These are phyloP conservation scores for Chenopodium album DNA, from an alignment of 148 eudicot genomes.

Conservation along the genomic window DNA sequence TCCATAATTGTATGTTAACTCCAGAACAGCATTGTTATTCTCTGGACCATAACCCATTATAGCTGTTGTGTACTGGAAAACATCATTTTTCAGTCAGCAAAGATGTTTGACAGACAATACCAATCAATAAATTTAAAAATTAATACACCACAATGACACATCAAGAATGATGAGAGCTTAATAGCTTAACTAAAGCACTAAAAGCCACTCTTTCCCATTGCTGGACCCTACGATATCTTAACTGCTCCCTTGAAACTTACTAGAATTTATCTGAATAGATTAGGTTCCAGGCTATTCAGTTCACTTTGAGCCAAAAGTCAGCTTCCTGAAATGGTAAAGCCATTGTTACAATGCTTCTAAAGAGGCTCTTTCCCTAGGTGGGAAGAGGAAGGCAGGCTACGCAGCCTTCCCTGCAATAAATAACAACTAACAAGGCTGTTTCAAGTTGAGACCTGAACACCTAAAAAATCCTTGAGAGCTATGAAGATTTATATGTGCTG, in stretches of 20 bases:
- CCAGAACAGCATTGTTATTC: constrained; percentile 55
- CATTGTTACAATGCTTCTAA: constrained; percentile 4
- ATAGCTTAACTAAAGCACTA: neutral
- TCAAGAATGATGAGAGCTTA: neutral
- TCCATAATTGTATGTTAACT: constrained; percentile 78
- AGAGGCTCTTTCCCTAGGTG: neutral
- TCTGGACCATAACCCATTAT: constrained; percentile 89
- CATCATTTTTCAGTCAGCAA: constrained; percentile 14
- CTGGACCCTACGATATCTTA: neutral
- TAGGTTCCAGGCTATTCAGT: neutral
- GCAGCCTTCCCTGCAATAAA: neutral
- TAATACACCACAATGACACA: neutral
- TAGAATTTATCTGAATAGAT: neutral
- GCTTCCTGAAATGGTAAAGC: neutral
- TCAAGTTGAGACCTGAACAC: neutral
- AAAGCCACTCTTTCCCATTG: neutral
- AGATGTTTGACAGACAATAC: neutral
- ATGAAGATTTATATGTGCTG: neutral
- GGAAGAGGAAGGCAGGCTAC: neutral
- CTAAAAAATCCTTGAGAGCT: neutral
- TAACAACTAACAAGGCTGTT: neutral
- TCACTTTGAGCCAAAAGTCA: neutral
- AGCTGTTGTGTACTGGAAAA: constrained; percentile 60
- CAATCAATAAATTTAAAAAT: neutral
- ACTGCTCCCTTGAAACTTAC: neutral